Conservation (phyloP, 805 yeast species). For the Zygotorulaspora florentina region DNA sequence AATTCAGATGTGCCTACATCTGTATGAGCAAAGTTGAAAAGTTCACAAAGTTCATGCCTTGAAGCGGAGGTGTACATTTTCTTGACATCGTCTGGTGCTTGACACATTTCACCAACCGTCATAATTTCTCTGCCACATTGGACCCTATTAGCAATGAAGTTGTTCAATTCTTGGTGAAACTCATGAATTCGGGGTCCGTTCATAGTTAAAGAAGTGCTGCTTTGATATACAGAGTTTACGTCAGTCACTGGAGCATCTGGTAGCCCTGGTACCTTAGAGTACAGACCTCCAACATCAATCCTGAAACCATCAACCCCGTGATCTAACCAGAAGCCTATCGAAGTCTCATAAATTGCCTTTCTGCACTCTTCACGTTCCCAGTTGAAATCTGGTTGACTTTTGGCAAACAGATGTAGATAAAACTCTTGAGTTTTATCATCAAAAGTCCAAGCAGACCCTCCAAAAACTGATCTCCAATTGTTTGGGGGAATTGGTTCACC, state of each 20-base stretch:
- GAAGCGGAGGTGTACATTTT: conserved; percentile 40
- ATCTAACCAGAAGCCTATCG: conserved; percentile 51
- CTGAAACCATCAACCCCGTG: conserved; percentile 58
- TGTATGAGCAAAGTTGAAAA: conserved; percentile 37
- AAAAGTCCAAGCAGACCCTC: conserved; percentile 54
- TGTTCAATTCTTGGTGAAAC: conserved; percentile 50
- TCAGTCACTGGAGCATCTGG: conserved; percentile 47
- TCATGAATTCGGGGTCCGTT: conserved; percentile 57
- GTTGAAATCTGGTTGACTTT: conserved; percentile 57
- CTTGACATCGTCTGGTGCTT: conserved; percentile 40
- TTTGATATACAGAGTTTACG: conserved; percentile 42
- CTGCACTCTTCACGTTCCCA: conserved; percentile 48
- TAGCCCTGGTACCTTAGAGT: conserved; percentile 44
- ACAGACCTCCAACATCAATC: conserved; percentile 52
- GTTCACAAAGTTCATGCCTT: conserved; percentile 40
- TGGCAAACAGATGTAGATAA: conserved; percentile 51
- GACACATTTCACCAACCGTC: conserved; percentile 57
- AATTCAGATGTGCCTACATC: conserved; percentile 38
- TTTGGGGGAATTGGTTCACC: conserved; percentile 54
- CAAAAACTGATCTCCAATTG: conserved; percentile 52
- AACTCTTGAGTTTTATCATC: conserved; percentile 53
- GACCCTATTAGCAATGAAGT: conserved; percentile 37
- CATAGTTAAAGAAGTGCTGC: conserved; percentile 33
- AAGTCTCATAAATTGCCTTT: conserved; percentile 40
- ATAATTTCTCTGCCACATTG: conserved; percentile 41